Percentiles rank a stretch among this genome's conserved stretches.
These are phyloP conservation scores for Ophiocordyceps camponoti-rufipedis DNA, from an alignment of 2,329 filamentous ascomycete genomes.

Conservation along the genomic window DNA sequence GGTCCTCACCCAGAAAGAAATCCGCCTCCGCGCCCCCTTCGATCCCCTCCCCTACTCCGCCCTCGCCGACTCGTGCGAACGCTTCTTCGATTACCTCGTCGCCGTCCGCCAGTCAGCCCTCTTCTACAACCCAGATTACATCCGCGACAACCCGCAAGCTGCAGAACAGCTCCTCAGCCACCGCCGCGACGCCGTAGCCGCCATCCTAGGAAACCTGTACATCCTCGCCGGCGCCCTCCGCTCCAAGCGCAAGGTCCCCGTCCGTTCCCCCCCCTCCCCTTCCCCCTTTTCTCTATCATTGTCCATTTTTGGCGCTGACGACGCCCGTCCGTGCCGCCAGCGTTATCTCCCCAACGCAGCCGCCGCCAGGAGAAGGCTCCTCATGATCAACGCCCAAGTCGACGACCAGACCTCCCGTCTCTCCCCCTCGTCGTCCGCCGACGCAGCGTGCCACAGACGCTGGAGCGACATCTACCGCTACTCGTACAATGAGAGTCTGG, in stretches of 20 bases:
- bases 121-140: conserved; percentile 35
- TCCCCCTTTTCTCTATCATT: background rate
- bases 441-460: conserved; percentile 19
- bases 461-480: conserved; percentile 41
- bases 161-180: conserved; percentile 28
- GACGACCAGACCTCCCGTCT: conserved; percentile 16
- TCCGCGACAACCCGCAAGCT: conserved; percentile 29
- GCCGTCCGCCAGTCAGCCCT: conserved; percentile 37
- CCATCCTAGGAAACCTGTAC: conserved; percentile 38
- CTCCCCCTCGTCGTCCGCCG: conserved; percentile 5
- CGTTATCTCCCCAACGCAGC: conserved; percentile 38
- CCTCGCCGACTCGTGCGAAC: conserved; percentile 35
- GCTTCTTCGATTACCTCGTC: conserved; percentile 40
- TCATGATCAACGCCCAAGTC: conserved; percentile 30
- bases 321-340: too few species aligned
- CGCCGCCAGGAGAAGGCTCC: conserved; percentile 29
- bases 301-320: background rate
- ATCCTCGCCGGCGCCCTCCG: conserved; percentile 36
- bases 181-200: conserved; percentile 37
- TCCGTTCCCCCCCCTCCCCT: conserved; percentile 9
- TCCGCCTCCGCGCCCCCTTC: conserved; percentile 38
- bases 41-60: conserved; percentile 36
- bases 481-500: conserved; percentile 33
- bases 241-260: conserved; percentile 28
- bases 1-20: conserved; percentile 37